Evolutionary conservation across 2,329 filamentous ascomycete genomes (phyloP).

Genomic region (Apiospora hydei): DNA sequence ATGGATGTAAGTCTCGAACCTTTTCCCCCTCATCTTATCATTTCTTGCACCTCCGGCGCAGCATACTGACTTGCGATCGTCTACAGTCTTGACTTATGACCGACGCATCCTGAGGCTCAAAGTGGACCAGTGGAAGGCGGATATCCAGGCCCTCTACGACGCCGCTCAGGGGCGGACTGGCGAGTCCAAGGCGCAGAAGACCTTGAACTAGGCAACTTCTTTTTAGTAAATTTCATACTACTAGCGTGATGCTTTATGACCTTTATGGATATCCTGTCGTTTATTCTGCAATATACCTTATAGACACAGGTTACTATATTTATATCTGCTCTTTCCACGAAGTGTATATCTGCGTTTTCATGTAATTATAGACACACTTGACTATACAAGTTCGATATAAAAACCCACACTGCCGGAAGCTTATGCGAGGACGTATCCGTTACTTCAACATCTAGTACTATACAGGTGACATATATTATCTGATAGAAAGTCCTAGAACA

Average conservation of each 20-base stretch:
- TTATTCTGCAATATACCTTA: not conserved
- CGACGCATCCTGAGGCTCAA: constrained; percentile 66
- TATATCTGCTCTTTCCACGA: not conserved
- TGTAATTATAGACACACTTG: not conserved
- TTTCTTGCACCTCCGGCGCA: no score
- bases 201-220: not conserved
- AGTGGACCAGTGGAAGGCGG: constrained; percentile 62
- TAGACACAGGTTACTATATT: not conserved
- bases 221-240: not conserved
- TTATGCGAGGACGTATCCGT: not conserved
- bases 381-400: not conserved
- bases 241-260: not conserved
- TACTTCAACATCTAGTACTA: no score
- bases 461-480: no score
- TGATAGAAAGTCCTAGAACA: no score
- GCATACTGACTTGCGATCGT: not conserved
- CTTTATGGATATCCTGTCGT: not conserved
- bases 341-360: not conserved
- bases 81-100: constrained; percentile 68
- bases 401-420: no score
- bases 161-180: constrained; percentile 50
- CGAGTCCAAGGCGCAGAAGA: not conserved
- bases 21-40: no score
- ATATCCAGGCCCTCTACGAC: constrained; percentile 67
- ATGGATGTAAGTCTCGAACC: constrained; percentile 52